Evolutionary conservation across 352 stramenopile species (phyloP), one percentile per base, ranked within the genome.

Genomic region (Phytophthora crassamura): DNA sequence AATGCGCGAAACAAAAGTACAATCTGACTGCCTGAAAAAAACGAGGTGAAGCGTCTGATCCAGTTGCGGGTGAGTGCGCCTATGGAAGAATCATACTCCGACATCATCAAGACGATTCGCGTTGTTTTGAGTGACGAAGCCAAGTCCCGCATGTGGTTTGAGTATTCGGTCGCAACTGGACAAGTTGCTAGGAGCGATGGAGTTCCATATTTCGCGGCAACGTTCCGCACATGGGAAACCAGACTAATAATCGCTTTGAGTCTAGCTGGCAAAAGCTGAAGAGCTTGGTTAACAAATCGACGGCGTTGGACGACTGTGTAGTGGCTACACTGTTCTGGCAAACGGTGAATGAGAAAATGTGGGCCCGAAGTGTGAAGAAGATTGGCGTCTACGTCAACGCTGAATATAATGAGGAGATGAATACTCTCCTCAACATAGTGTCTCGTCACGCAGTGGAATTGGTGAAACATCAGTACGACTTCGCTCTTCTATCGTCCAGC

Each of bases 401-500:
- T 7, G 32, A 53, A 3, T 54, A 39, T 14, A 42, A 62, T n/a
- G 20, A 45, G 18, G 53, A 46, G 33, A 53, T 62, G 42, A 53
- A 43, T 3, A 9, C 7, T 16, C 14, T 58, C 3, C 9, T 28
- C 4, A 34, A 58, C 6, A 47, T 15, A 5, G 18, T 61, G 2
- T 53, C 53, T 0, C 53, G 30, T 10, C 42, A 62, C 18, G 41
- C 33, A 2, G 42, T 62, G 1, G 53, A 62, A 0, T 14, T 53
- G 11, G 16, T 60, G 3, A 52, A 52, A 15, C 54, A 54, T 22
- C 54, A 62, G 12, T 62, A 54, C 10, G 42, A 54, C 12, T 62
- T 62, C n/a, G 43, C 42, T 6, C 5, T 53, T 5, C n/a, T 46
- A 15, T 35, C 41, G 20, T 40, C 53, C 3, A 56, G 33, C 2